phyloP scores from a whole-genome alignment of 2,329 filamentous ascomycete species.

The Aureobasidium sp. region DNA sequence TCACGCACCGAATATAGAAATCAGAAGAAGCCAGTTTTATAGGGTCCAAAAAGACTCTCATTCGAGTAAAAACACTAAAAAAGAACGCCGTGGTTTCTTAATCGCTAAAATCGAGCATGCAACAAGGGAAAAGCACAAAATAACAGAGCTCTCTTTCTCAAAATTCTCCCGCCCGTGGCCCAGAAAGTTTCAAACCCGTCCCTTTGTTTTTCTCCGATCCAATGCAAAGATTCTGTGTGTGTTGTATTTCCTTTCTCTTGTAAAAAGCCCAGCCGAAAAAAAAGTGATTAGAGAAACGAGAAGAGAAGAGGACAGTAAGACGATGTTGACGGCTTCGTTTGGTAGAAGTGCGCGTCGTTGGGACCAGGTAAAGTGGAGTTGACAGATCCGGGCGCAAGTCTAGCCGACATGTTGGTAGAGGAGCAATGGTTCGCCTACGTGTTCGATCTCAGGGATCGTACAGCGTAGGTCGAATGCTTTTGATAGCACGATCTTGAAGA shows the following conservation, averaged over 20 bases:
- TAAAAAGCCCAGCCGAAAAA: conserved; percentile 7
- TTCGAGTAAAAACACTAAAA: neutral
- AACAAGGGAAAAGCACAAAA: neutral
- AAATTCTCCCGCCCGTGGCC: neutral
- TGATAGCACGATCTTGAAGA: conserved; percentile 98
- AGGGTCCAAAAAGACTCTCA: neutral
- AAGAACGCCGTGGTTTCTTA: conserved; percentile 10
- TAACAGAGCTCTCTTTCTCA: neutral
- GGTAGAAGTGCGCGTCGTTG: neutral
- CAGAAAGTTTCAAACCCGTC: neutral
- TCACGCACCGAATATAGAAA: too few relatives aligned
- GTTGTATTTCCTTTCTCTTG: conserved; percentile 4
- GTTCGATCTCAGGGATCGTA: conserved; percentile 98
- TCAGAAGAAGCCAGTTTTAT: too few relatives aligned
- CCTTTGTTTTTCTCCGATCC: neutral
- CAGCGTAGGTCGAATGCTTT: conserved; percentile 99
- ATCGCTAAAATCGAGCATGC: conserved; percentile 14
- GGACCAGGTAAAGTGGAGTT: neutral
- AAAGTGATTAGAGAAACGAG: conserved; percentile 1
- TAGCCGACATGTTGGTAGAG: conserved; percentile 58
- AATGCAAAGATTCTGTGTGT: conserved; percentile 10
- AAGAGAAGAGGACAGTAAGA: neutral
- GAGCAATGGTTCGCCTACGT: conserved; percentile 89
- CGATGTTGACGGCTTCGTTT: neutral
- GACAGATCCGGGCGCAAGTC: neutral